Evolutionary conservation across 805 yeast genomes (phyloP).

Genomic region (Nakazawaea ernobii): DNA sequence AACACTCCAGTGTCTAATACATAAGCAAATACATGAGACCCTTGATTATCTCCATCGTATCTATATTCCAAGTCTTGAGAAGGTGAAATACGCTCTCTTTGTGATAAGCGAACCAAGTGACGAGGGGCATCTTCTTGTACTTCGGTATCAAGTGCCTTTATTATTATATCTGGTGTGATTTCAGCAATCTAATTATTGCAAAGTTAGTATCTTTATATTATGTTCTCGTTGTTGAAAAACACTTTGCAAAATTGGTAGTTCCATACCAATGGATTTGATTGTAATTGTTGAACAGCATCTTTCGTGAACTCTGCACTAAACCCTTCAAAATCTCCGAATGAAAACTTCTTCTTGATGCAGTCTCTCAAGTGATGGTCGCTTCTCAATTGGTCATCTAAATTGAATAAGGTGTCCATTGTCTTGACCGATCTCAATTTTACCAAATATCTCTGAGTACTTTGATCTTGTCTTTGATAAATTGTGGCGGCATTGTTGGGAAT

Average conservation of each 20-base stretch:
- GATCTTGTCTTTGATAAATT: not conserved
- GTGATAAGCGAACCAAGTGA: constrained; percentile 62
- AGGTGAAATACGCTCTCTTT: constrained; percentile 26
- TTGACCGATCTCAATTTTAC: constrained; percentile 7
- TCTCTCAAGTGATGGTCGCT: constrained; percentile 37
- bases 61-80: constrained; percentile 33
- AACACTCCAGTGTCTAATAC: constrained; percentile 82
- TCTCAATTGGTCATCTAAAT: constrained; percentile 10
- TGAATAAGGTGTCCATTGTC: constrained; percentile 10
- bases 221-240: not conserved
- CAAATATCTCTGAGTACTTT: constrained; percentile 4
- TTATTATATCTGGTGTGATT: constrained; percentile 58
- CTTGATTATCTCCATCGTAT: constrained; percentile 41
- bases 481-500: not conserved
- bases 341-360: constrained; percentile 44
- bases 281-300: constrained; percentile 40
- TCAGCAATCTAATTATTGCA: constrained; percentile 40
- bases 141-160: constrained; percentile 48
- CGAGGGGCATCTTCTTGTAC: constrained; percentile 37
- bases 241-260: not conserved
- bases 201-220: not conserved
- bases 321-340: constrained; percentile 69
- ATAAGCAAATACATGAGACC: constrained; percentile 64
- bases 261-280: constrained; percentile 44
- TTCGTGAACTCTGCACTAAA: constrained; percentile 57